phyloP scores from a whole-genome alignment of 805 yeast species.

The Jamesozyma spencerorum region DNA sequence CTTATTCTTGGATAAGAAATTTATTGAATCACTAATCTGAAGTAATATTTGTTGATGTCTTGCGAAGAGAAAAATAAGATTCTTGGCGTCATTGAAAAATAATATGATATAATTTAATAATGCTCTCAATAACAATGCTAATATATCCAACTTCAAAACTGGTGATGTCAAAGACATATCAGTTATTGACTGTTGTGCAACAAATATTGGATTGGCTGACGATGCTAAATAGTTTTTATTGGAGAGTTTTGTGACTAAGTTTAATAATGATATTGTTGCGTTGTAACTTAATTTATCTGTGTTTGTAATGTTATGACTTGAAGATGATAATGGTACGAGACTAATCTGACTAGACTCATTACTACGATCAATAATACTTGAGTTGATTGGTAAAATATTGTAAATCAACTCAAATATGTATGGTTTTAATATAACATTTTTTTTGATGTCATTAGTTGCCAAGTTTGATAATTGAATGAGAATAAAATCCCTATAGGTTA shows the following conservation, averaged over 20 bases:
- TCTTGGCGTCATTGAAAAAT: constrained; percentile 42
- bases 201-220: constrained; percentile 2
- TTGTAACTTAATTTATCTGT: constrained; percentile 35
- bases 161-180: constrained; percentile 11
- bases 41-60: constrained; percentile 30
- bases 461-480: constrained; percentile 43
- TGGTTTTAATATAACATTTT: constrained; percentile 28
- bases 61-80: constrained; percentile 42
- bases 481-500: constrained; percentile 56
- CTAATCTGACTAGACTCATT: constrained; percentile 8
- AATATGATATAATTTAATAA: constrained; percentile 45
- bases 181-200: not conserved
- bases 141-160: constrained; percentile 41
- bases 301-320: constrained; percentile 23
- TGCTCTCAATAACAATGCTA: constrained; percentile 52
- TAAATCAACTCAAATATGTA: constrained; percentile 51
- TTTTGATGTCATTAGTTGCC: constrained; percentile 32
- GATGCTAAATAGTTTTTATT: constrained; percentile 21
- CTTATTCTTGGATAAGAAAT: constrained; percentile 14
- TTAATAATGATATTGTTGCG: constrained; percentile 39
- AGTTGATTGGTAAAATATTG: constrained; percentile 44
- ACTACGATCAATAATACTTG: constrained; percentile 3
- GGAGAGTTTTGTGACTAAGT: constrained; percentile 29
- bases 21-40: constrained; percentile 21
- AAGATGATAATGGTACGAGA: constrained; percentile 21